Percentiles rank a stretch among this genome's conserved stretches.
Conservation (phyloP, 2,329 filamentous ascomycete genomes). For the Stylonectria norvegica region DNA sequence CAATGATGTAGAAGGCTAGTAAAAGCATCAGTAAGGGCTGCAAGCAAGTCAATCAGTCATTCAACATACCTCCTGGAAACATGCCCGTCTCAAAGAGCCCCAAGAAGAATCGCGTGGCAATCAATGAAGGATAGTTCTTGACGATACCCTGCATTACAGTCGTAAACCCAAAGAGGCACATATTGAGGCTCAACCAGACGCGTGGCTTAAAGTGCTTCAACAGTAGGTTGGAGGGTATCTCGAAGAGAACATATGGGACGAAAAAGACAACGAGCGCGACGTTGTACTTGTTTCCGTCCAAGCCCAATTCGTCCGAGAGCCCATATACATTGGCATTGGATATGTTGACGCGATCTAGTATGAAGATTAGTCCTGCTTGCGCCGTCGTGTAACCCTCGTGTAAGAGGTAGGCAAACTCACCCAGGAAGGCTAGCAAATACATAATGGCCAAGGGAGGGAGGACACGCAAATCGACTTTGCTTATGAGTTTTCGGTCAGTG, state of each 20-base stretch:
- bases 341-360: slow-evolving; percentile 70
- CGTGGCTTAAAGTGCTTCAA: slow-evolving; percentile 62
- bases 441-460: slow-evolving; percentile 71
- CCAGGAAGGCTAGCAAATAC: slow-evolving; percentile 67
- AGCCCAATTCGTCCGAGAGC: slow-evolving; percentile 58
- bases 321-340: slow-evolving; percentile 70
- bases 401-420: slow-evolving; percentile 30
- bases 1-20: slow-evolving; percentile 64
- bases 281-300: slow-evolving; percentile 64
- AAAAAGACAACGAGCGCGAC: slow-evolving; percentile 79
- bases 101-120: slow-evolving; percentile 81
- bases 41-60: background rate
- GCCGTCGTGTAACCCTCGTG: no score
- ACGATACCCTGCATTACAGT: slow-evolving; percentile 76
- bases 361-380: background rate
- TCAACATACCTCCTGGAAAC: slow-evolving; percentile 47
- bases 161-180: slow-evolving; percentile 77
- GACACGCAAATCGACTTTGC: slow-evolving; percentile 67
- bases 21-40: background rate
- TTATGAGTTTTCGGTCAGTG: slow-evolving; percentile 62
- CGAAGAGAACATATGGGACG: slow-evolving; percentile 68
- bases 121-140: slow-evolving; percentile 70
- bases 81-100: slow-evolving; percentile 74
- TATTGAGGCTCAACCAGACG: slow-evolving; percentile 74
- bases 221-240: slow-evolving; percentile 66